Evolutionary conservation across 2,329 filamentous ascomycete species (phyloP).

Genomic region (Colletotrichum higginsianum): DNA sequence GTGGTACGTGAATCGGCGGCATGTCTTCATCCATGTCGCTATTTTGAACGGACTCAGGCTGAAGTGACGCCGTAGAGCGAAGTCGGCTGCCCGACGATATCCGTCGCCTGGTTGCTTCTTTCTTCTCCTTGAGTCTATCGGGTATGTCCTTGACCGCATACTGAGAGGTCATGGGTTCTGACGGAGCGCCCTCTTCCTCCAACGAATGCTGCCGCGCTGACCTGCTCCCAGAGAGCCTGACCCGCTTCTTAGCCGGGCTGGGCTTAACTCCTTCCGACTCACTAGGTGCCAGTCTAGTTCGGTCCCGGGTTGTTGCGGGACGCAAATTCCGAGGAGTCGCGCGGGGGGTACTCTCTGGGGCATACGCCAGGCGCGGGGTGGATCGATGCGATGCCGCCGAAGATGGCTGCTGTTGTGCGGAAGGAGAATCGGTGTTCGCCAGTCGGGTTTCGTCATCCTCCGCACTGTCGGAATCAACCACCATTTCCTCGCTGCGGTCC

Average conservation of each 20-base stretch:
- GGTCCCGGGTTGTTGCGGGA: conserved; percentile 1
- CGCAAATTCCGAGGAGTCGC: background rate
- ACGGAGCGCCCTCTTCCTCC: conserved; percentile 21
- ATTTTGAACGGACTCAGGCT: conserved; percentile 30
- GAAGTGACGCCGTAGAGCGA: conserved; percentile 18
- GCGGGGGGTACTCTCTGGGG: background rate
- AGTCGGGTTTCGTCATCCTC: conserved; percentile 7
- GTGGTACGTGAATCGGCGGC: conserved; percentile 32
- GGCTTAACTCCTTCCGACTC: background rate
- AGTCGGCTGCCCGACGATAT: conserved; percentile 23
- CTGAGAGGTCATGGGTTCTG: conserved; percentile 15
- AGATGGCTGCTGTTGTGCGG: conserved; percentile 7
- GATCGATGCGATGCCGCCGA: conserved; percentile 2
- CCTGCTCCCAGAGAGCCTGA: conserved; percentile 28
- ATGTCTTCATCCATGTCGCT: conserved; percentile 39
- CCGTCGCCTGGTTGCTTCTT: conserved; percentile 18
- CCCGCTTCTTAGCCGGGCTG: conserved; percentile 35
- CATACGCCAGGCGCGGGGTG: background rate
- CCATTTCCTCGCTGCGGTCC: conserved; percentile 18
- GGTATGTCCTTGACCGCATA: conserved; percentile 25
- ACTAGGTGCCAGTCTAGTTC: background rate
- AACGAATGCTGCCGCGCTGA: conserved; percentile 22
- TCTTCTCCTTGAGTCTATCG: conserved; percentile 35
- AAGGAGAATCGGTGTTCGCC: background rate
- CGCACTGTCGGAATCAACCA: conserved; percentile 7